A percentile compares a stretch with the other conserved stretches of the same genome.
These are phyloP conservation scores for Yamadazyma blattariae DNA, from an alignment of 1,139 yeast species.

Conservation along the genomic window DNA sequence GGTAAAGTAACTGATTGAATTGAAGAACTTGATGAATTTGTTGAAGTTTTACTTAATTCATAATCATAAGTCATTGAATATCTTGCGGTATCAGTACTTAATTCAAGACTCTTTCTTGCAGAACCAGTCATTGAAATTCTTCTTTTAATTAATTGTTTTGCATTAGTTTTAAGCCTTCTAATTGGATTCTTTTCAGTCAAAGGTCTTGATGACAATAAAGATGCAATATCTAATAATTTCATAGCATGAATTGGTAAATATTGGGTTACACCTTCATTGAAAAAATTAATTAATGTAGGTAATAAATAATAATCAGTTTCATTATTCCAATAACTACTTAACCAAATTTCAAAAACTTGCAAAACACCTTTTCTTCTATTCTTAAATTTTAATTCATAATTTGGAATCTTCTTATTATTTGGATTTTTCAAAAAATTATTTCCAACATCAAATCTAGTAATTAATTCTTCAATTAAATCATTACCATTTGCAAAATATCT, in stretches of 20 bases:
- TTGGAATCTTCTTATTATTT: slow-evolving; percentile 32
- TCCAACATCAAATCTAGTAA: slow-evolving; percentile 59
- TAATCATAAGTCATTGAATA: slow-evolving; percentile 52
- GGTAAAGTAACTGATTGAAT: slow-evolving; percentile 41
- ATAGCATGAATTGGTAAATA: slow-evolving; percentile 64
- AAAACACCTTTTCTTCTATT: slow-evolving; percentile 67
- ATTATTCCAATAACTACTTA: slow-evolving; percentile 83
- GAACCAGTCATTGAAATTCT: slow-evolving; percentile 36
- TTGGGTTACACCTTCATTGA: slow-evolving; percentile 64
- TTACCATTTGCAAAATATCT: slow-evolving; percentile 69
- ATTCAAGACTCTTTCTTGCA: slow-evolving; percentile 19
- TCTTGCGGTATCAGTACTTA: slow-evolving; percentile 19
- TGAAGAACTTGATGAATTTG: slow-evolving; percentile 40
- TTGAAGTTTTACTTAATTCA: slow-evolving; percentile 46
- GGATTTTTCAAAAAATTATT: slow-evolving; percentile 29
- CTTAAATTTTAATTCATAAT: slow-evolving; percentile 51
- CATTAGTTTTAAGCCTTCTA: slow-evolving; percentile 11
- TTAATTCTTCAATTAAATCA: slow-evolving; percentile 68
- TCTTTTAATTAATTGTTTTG: slow-evolving; percentile 43
- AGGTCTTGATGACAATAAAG: slow-evolving; percentile 46
- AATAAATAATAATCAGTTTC: slow-evolving; percentile 57
- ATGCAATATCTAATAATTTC: slow-evolving; percentile 58
- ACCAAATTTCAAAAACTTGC: slow-evolving; percentile 73
- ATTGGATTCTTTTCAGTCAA: slow-evolving; percentile 24
- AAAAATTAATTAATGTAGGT: slow-evolving; percentile 70